These are phyloP conservation scores for Durotheca rogersii DNA, from an alignment of 495 filamentous ascomycete species.

Conservation along the genomic window DNA sequence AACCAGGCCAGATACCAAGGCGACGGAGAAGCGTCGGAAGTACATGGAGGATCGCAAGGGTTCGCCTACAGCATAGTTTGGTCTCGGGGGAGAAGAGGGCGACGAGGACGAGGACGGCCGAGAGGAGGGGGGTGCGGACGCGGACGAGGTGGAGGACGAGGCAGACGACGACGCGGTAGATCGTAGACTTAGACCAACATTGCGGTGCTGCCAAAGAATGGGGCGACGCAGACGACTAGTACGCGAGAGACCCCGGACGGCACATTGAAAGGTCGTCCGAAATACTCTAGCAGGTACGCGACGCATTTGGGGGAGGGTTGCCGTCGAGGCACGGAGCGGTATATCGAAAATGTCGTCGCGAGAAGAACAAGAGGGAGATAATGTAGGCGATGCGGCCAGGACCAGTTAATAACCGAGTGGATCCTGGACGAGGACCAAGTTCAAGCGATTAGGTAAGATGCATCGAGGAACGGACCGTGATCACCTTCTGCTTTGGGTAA, in stretches of 20 bases:
- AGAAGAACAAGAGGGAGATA: conserved; percentile 16
- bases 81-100: conserved; percentile 14
- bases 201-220: conserved; percentile 25
- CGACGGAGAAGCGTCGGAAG: conserved; percentile 46
- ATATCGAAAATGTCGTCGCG: conserved; percentile 26
- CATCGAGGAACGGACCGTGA: conserved; percentile 18
- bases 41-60: conserved; percentile 54
- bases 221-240: conserved; percentile 38
- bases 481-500: conserved; percentile 24
- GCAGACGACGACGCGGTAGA: conserved; percentile 11
- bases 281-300: conserved; percentile 47
- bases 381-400: too few species aligned
- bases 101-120: conserved; percentile 15
- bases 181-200: conserved; percentile 23
- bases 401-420: too few species aligned
- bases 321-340: conserved; percentile 28
- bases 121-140: conserved; percentile 25
- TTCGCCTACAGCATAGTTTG: conserved; percentile 34
- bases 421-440: background rate
- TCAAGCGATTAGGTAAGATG: conserved; percentile 20
- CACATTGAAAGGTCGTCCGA: conserved; percentile 47
- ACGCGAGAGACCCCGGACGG: conserved; percentile 43
- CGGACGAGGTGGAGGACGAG: conserved; percentile 3
- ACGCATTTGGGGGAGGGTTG: conserved; percentile 43
- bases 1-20: conserved; percentile 48